Percentiles rank a stretch among this genome's conserved stretches.
Evolutionary conservation across 1,139 yeast species (phyloP).

Genomic region (Kodamaea fungicola): DNA sequence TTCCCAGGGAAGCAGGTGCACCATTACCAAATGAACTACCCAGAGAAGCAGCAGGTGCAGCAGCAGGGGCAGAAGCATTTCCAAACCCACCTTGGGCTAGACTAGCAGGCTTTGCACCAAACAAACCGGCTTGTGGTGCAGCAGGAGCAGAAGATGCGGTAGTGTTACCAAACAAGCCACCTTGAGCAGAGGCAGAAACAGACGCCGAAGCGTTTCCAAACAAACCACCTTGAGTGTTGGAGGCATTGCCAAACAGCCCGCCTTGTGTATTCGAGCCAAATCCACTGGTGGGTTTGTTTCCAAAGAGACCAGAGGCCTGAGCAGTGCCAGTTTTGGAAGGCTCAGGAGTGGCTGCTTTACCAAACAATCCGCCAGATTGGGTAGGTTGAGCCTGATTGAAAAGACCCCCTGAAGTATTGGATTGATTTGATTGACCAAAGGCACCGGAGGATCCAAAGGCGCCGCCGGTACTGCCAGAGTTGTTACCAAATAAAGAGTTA

Average conservation of each 20-base stretch:
- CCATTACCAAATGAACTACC: slow-evolving; percentile 7
- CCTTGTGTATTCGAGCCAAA: not conserved
- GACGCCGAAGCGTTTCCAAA: not conserved
- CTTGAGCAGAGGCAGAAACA: not conserved
- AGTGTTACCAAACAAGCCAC: not conserved
- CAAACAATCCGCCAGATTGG: too few relatives aligned
- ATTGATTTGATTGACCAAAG: too few relatives aligned
- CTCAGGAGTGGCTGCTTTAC: slow-evolving; percentile 3
- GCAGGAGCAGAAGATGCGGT: not conserved
- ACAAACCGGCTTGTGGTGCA: not conserved
- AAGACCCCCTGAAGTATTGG: too few relatives aligned
- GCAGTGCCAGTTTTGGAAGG: slow-evolving; percentile 1
- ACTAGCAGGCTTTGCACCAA: not conserved
- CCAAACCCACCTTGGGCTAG: not conserved
- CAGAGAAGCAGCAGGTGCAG: slow-evolving; percentile 8
- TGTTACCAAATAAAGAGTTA: slow-evolving; percentile 4
- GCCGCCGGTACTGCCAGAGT: slow-evolving; percentile 5
- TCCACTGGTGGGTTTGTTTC: not conserved
- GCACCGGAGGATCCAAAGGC: too few relatives aligned
- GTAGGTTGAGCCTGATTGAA: too few relatives aligned
- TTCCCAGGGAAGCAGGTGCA: not conserved
- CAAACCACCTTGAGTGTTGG: not conserved
- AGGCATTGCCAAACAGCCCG: too few relatives aligned
- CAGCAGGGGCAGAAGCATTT: not conserved
- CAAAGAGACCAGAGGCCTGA: too few relatives aligned